These are phyloP conservation scores for Chrysoporthe deuterocubensis DNA, from an alignment of 2,329 filamentous ascomycete genomes.

Conservation along the genomic window DNA sequence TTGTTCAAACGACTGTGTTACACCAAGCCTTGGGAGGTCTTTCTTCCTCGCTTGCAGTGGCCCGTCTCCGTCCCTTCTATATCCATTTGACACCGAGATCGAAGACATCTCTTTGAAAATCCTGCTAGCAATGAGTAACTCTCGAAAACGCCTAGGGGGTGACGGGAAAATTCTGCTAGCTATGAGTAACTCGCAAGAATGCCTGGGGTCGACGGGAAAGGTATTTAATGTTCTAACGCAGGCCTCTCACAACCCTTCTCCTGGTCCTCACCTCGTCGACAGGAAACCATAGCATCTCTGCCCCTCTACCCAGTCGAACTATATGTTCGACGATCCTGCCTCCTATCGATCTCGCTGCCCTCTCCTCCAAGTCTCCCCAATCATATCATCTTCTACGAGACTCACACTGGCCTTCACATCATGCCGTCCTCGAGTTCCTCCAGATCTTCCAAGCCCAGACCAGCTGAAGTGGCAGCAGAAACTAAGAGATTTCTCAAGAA, in stretches of 20 bases:
- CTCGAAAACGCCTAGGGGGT: constrained; percentile 4
- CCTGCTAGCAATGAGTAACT: constrained; percentile 20
- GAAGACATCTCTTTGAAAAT: constrained; percentile 29
- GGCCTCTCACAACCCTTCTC: not conserved
- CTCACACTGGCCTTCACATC: constrained; percentile 26
- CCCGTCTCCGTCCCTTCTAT: constrained; percentile 23
- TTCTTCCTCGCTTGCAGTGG: constrained; percentile 30
- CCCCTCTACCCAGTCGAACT: not conserved
- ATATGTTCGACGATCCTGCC: not conserved
- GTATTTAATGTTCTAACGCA: constrained; percentile 25
- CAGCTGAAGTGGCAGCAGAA: constrained; percentile 72
- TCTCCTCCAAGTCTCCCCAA: not conserved
- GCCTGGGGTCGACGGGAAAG: not conserved
- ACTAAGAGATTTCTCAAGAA: constrained; percentile 69
- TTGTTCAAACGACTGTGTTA: constrained; percentile 25
- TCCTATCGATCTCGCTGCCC: not conserved
- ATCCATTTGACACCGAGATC: constrained; percentile 27
- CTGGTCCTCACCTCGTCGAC: not conserved
- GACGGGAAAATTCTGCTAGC: constrained; percentile 20
- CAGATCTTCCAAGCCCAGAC: constrained; percentile 59
- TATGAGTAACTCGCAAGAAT: constrained; percentile 11
- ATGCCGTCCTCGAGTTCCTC: constrained; percentile 51
- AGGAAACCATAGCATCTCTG: not conserved
- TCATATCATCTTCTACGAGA: not conserved
- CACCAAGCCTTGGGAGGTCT: constrained; percentile 26